phyloP scores from a whole-genome alignment of 306 rosid genomes.

The Begonia fuchsioides region DNA sequence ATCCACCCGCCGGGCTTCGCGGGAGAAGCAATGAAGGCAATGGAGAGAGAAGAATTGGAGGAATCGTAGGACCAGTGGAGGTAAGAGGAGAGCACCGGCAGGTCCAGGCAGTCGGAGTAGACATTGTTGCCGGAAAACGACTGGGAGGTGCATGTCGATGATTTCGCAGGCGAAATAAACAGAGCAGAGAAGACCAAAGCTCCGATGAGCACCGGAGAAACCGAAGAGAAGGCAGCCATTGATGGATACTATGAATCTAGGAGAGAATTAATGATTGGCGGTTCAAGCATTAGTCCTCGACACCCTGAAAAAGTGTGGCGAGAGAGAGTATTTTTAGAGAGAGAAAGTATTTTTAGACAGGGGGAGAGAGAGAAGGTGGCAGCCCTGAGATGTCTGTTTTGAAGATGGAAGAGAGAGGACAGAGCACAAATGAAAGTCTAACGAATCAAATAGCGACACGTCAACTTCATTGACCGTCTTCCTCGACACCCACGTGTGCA shows the following conservation, averaged over 20 bases:
- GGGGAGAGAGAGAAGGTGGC: not conserved
- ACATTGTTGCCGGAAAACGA: constrained; percentile 16
- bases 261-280: not conserved
- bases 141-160: constrained; percentile 34
- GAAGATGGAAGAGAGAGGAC: too few relatives aligned
- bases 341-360: too few relatives aligned
- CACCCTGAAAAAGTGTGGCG: not conserved
- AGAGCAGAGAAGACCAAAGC: not conserved
- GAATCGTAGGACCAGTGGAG: constrained; percentile 46
- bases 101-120: constrained; percentile 42
- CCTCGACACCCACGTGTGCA: too few relatives aligned
- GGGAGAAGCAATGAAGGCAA: constrained; percentile 41
- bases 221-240: constrained; percentile 22
- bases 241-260: not conserved
- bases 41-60: constrained; percentile 40
- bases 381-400: too few relatives aligned
- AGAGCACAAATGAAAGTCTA: too few relatives aligned
- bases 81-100: constrained; percentile 26
- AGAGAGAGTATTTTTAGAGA: too few relatives aligned
- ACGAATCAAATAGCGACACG: too few relatives aligned
- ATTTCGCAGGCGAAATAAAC: constrained; percentile 13
- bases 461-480: too few relatives aligned
- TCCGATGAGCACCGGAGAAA: constrained; percentile 2
- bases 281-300: not conserved
- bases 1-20: constrained; percentile 32